phyloP scores from a whole-genome alignment of 2,329 filamentous ascomycete species.

The Lithohypha guttulata region DNA sequence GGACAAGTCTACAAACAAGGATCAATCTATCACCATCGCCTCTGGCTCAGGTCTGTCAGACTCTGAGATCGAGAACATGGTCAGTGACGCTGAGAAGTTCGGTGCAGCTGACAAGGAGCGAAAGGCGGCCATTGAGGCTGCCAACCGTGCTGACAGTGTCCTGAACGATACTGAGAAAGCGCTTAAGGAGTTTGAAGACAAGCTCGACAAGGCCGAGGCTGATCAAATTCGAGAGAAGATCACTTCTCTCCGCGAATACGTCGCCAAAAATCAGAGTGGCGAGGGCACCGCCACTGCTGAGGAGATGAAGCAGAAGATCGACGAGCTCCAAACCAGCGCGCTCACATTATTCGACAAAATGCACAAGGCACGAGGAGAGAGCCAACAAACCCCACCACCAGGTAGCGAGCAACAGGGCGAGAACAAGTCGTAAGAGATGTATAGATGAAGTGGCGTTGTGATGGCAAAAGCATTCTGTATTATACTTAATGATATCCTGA shows the following conservation, averaged over 20 bases:
- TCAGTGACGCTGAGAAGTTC: constrained; percentile 94
- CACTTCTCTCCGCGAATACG: constrained; percentile 68
- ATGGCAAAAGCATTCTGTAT: constrained; percentile 17
- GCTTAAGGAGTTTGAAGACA: constrained; percentile 90
- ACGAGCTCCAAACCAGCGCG: constrained; percentile 90
- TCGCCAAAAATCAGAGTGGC: constrained; percentile 88
- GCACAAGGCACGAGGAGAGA: constrained; percentile 82
- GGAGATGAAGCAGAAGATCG: constrained; percentile 97
- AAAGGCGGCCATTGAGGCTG: constrained; percentile 87
- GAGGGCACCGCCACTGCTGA: constrained; percentile 77
- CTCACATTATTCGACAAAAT: constrained; percentile 99
- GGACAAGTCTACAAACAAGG: constrained; percentile 99
- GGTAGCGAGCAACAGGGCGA: constrained; percentile 24
- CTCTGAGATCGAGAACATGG: constrained; percentile 91
- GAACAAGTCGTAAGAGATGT: constrained; percentile 41
- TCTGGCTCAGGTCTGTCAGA: constrained; percentile 96
- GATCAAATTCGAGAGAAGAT: constrained; percentile 94
- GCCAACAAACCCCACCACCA: constrained; percentile 42
- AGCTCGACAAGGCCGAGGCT: constrained; percentile 91
- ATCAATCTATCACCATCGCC: constrained; percentile 98
- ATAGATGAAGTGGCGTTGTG: constrained; percentile 3
- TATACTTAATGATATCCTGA: constrained; percentile 23
- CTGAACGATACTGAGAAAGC: constrained; percentile 98
- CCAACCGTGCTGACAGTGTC: constrained; percentile 94
- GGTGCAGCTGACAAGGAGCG: constrained; percentile 92